phyloP scores from a whole-genome alignment of 2,329 filamentous ascomycete species.

The Lachnellula arida region DNA sequence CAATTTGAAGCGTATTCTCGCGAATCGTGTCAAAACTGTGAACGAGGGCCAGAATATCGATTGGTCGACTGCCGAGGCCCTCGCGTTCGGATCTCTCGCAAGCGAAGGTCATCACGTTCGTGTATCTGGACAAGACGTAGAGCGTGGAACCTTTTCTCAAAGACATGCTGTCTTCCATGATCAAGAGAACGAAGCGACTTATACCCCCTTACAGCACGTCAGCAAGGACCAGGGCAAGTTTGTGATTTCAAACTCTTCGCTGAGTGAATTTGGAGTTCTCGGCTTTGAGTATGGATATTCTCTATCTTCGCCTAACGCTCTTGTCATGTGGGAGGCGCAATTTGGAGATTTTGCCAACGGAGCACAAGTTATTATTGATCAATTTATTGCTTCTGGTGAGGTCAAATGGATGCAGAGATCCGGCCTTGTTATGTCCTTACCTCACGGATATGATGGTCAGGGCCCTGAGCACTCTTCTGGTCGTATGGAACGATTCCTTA shows the following conservation, averaged over 20 bases:
- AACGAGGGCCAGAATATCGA: conserved; percentile 91
- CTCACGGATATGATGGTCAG: conserved; percentile 97
- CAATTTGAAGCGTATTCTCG: conserved; percentile 94
- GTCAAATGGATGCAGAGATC: conserved; percentile 98
- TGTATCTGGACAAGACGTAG: conserved; percentile 96
- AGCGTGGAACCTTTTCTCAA: conserved; percentile 99
- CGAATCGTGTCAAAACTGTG: conserved; percentile 85
- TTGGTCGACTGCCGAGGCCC: conserved; percentile 93
- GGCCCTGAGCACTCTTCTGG: conserved; percentile 97
- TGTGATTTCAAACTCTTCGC: conserved; percentile 93
- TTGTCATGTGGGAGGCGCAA: conserved; percentile 99
- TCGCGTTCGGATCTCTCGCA: conserved; percentile 89
- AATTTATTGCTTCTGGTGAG: conserved; percentile 97
- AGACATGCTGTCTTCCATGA: conserved; percentile 96
- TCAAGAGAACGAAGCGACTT: conserved; percentile 88
- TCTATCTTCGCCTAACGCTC: conserved; percentile 88
- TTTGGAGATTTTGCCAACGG: conserved; percentile 99
- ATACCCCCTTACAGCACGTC: conserved; percentile 86
- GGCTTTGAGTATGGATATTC: conserved; percentile 99
- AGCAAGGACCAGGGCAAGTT: conserved; percentile 91
- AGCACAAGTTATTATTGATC: conserved; percentile 97
- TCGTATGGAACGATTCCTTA: conserved; percentile 93
- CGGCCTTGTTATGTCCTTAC: conserved; percentile 90
- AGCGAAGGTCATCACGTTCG: conserved; percentile 94
- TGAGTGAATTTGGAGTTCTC: conserved; percentile 65